Evolutionary conservation across 768 basidiomycete species (phyloP).

Genomic region (Glaciozyma antarctica): DNA sequence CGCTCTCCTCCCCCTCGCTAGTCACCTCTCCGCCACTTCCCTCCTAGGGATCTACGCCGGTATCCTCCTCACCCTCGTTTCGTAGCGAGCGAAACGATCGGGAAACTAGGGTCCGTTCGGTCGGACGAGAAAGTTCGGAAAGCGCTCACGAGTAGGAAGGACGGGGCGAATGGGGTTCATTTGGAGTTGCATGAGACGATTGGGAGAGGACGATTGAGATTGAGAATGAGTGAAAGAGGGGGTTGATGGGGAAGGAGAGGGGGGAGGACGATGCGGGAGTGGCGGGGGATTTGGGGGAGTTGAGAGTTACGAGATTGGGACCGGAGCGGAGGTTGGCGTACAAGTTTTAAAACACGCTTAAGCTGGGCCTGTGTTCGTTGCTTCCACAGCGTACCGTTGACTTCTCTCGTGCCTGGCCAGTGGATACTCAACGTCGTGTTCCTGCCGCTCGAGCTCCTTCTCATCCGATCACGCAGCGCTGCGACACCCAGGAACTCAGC

Average conservation of each 20-base stretch:
- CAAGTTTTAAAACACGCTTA: too few species aligned
- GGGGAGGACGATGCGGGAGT: slow-evolving; percentile 5
- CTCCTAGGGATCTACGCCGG: slow-evolving; percentile 4
- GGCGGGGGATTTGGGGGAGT: not conserved
- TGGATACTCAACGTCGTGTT: too few species aligned
- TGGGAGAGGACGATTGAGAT: not conserved
- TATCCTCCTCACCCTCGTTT: not conserved
- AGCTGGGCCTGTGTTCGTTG: too few species aligned
- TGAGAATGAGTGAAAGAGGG: not conserved
- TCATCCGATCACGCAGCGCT: too few species aligned
- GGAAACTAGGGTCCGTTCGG: slow-evolving; percentile 5
- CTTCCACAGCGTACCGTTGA: too few species aligned
- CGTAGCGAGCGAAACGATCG: slow-evolving; percentile 4
- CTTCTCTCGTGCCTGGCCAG: too few species aligned
- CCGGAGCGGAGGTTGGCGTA: too few species aligned
- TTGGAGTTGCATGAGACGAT: not conserved
- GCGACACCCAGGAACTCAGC: too few species aligned
- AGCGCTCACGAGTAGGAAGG: not conserved
- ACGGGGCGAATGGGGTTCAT: not conserved
- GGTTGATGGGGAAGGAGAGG: not conserved
- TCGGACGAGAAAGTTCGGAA: not conserved
- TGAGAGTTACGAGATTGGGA: too few species aligned
- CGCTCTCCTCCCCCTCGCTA: slow-evolving; percentile 6
- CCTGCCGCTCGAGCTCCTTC: too few species aligned
- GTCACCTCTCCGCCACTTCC: not conserved